A percentile compares a stretch with the other conserved stretches of the same genome.
phyloP scores from a whole-genome alignment of 306 rosid genomes.

The Astragalus membranaceus region DNA sequence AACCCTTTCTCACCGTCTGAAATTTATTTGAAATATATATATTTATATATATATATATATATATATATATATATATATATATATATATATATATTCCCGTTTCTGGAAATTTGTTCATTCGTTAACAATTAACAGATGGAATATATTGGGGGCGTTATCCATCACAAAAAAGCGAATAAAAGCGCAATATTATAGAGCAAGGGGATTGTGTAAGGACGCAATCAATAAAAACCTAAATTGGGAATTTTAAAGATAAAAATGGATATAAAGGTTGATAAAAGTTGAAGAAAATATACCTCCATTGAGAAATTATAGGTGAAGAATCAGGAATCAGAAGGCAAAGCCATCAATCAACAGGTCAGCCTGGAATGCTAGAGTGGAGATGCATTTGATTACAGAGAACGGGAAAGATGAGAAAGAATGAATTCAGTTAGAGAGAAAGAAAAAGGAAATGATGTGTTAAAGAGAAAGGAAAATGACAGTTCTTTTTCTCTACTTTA shows the following conservation, averaged over 20 bases:
- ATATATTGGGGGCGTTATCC: constrained; percentile 1
- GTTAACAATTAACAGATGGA: neutral
- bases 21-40: too few species aligned
- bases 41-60: too few species aligned
- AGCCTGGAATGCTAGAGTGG: constrained; percentile 27
- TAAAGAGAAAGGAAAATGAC: neutral
- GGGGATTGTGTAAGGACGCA: neutral
- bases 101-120: neutral
- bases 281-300: constrained; percentile 40
- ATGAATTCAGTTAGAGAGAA: too few species aligned
- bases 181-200: neutral
- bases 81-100: too few species aligned
- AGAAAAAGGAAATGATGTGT: too few species aligned
- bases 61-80: too few species aligned
- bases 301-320: constrained; percentile 12
- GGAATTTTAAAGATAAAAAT: neutral
- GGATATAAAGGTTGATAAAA: neutral
- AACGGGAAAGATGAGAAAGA: constrained; percentile 4
- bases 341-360: constrained; percentile 25
- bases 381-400: constrained; percentile 31
- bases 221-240: neutral
- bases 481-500: neutral
- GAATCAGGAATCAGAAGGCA: constrained; percentile 33
- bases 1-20: neutral
- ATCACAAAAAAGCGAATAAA: neutral